phyloP scores from a whole-genome alignment of 140 eudicot genomes.

The Ambrosia hybrid region DNA sequence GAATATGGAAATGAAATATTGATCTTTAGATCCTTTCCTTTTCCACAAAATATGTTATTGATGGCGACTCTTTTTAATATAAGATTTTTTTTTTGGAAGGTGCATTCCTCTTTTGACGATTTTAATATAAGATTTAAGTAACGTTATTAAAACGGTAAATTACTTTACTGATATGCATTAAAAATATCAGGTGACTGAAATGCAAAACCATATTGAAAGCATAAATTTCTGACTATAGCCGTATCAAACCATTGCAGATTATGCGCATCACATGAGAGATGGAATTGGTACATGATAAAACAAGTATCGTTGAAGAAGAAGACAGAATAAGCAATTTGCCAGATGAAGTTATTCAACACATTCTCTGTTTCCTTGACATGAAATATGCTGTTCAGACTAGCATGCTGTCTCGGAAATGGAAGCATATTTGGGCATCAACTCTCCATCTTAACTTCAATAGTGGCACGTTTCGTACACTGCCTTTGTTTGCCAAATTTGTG shows the following conservation, averaged over 20 bases:
- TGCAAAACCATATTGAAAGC: background rate
- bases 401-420: conserved; percentile 26
- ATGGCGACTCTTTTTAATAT: too few relatives aligned
- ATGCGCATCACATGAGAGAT: background rate
- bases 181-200: background rate
- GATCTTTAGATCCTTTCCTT: too few relatives aligned
- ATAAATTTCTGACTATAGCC: too few relatives aligned
- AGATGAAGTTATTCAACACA: conserved; percentile 27
- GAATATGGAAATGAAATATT: too few relatives aligned
- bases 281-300: conserved; percentile 7
- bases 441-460: background rate
- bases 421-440: conserved; percentile 19
- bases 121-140: too few relatives aligned
- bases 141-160: too few relatives aligned
- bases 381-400: conserved; percentile 27
- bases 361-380: conserved; percentile 25
- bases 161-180: background rate
- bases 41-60: too few relatives aligned
- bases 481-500: conserved; percentile 23
- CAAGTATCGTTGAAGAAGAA: background rate
- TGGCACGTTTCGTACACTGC: background rate
- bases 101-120: too few relatives aligned
- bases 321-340: conserved; percentile 28
- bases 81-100: too few relatives aligned
- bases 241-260: too few relatives aligned